These are phyloP conservation scores for Fagopyrum tataricum DNA, from an alignment of 148 eudicot genomes.

Conservation along the genomic window DNA sequence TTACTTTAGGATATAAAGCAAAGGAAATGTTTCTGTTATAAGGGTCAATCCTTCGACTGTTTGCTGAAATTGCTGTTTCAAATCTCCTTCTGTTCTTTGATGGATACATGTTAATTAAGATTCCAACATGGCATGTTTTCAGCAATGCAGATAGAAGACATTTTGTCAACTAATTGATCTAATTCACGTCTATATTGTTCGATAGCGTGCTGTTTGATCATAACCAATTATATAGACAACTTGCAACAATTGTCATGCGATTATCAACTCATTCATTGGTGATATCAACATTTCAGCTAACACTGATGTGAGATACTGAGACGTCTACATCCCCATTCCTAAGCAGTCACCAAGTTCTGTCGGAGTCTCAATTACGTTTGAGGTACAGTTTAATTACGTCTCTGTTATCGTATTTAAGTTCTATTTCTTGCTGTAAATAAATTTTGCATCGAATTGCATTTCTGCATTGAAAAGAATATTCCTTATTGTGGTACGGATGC, in stretches of 20 bases:
- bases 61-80: background rate
- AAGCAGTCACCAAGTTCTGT: background rate
- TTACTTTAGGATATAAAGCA: background rate
- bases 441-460: no score
- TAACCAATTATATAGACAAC: background rate
- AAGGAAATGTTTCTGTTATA: background rate
- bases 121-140: conserved; percentile 3
- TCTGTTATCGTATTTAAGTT: background rate
- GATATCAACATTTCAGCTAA: conserved; percentile 6
- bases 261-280: background rate
- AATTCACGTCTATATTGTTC: background rate
- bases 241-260: conserved; percentile 1
- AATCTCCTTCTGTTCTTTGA: background rate
- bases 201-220: background rate
- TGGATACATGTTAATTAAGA: background rate
- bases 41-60: background rate
- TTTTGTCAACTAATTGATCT: background rate
- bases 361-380: background rate
- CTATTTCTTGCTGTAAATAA: background rate
- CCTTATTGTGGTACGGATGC: no score
- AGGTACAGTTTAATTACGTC: background rate
- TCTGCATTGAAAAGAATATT: no score
- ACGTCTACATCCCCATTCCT: conserved; percentile 6
- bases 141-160: background rate
- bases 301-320: conserved; percentile 7